A percentile compares a stretch with the other conserved stretches of the same genome.
These are phyloP conservation scores for Chalciporus piperatus DNA, from an alignment of 768 basidiomycete genomes.

Conservation along the genomic window DNA sequence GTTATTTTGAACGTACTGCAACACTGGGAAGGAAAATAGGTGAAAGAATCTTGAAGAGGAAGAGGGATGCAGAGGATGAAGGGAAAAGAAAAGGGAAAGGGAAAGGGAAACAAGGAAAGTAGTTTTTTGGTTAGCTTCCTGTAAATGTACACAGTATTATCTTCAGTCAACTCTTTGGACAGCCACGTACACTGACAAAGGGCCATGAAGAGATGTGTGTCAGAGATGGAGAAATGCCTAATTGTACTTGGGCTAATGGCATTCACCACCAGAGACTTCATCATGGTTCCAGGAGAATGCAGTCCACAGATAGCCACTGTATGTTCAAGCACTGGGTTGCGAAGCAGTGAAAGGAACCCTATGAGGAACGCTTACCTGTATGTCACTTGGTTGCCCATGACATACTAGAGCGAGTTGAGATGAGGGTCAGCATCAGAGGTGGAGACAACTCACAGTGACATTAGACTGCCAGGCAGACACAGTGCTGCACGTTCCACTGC, in stretches of 20 bases:
- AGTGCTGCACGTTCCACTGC: constrained; percentile 38
- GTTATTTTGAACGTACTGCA: too few species aligned
- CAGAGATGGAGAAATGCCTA: not conserved
- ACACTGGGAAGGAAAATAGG: too few species aligned
- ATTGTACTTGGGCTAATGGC: too few species aligned
- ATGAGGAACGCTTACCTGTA: constrained; percentile 34
- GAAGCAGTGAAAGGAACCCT: not conserved
- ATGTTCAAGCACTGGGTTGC: not conserved
- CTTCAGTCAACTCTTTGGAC: too few species aligned
- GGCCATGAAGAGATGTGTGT: too few species aligned
- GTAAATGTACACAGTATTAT: too few species aligned
- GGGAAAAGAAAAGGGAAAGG: too few species aligned
- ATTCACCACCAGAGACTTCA: not conserved
- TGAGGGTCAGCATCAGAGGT: not conserved
- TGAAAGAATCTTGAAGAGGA: too few species aligned
- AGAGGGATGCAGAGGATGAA: too few species aligned
- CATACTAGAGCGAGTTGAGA: constrained; percentile 35
- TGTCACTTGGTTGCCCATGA: constrained; percentile 37
- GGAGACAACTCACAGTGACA: constrained; percentile 34
- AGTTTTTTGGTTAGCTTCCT: too few species aligned
- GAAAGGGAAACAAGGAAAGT: too few species aligned
- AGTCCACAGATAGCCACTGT: not conserved
- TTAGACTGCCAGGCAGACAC: constrained; percentile 40
- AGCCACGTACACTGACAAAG: too few species aligned
- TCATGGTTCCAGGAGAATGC: not conserved